Evolutionary conservation across 768 basidiomycete species (phyloP).

Genomic region (Hydnum rufescens): DNA sequence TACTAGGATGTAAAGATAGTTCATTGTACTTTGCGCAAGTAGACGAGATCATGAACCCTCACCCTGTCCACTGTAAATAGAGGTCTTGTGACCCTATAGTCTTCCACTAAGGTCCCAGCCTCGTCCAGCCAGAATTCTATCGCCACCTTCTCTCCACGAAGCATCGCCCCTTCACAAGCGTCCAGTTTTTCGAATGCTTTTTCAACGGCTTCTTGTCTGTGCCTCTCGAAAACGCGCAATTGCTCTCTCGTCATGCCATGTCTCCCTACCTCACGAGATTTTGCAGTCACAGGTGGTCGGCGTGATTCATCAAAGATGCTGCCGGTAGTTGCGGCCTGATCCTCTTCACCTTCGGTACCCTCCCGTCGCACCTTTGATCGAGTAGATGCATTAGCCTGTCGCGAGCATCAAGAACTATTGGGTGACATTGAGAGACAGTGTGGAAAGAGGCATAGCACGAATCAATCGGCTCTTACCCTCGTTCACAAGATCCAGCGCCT

Average conservation of each 20-base stretch:
- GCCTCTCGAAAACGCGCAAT: conserved; percentile 38
- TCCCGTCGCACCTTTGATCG: not conserved
- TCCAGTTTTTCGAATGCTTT: conserved; percentile 38
- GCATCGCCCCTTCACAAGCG: conserved; percentile 27
- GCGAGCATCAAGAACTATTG: too few relatives aligned
- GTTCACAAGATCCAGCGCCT: conserved; percentile 67
- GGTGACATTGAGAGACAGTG: not conserved
- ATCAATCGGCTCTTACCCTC: conserved; percentile 34
- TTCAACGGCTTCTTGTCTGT: conserved; percentile 45
- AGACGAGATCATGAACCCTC: conserved; percentile 14
- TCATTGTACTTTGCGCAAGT: not conserved
- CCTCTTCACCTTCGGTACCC: not conserved
- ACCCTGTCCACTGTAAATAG: conserved; percentile 67
- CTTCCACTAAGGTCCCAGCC: conserved; percentile 72
- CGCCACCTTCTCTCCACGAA: conserved; percentile 27
- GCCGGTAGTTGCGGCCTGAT: not conserved
- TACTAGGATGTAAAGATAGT: conserved; percentile 2
- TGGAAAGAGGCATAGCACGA: not conserved
- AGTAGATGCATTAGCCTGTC: not conserved
- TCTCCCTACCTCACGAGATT: not conserved
- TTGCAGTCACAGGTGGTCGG: not conserved
- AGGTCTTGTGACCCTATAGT: conserved; percentile 69
- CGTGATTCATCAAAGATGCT: conserved; percentile 9
- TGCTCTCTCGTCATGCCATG: conserved; percentile 31
- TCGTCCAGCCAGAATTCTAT: conserved; percentile 61